Evolutionary conservation across 768 basidiomycete species (phyloP), one percentile per base, ranked within the genome.

Genomic region (Sporobolomyces pararoseus): DNA sequence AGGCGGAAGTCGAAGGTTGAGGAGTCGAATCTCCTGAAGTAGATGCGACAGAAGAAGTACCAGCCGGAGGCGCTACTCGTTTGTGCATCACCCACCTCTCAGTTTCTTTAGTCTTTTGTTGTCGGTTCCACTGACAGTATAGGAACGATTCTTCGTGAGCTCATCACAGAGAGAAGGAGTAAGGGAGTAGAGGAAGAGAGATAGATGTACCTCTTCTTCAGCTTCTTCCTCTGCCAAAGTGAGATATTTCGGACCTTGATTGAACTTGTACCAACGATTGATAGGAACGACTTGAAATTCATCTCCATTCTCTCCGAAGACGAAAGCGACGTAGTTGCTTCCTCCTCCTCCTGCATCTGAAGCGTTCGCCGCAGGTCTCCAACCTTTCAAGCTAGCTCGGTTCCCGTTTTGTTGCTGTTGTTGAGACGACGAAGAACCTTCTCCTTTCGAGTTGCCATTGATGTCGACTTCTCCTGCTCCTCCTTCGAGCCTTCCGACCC

Each of bases 231-330:
- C 84, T 51, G 87, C 87, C 21, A 89, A 81, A 29, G 75, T 75
- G 76, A 86, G 84, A 75, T 90, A 86, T 75, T 86, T 88, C 50
- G 89, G 84, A 74, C 86, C 87, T 83, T 90, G 91, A 80, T 89
- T 89, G 78, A 92, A 92, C 79, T 90, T 91, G 83, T 93, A 94
- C 89, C 89, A 93, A 51, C 91, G 84, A 78, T 90, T 86, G 7
- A 89, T 86, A 19, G 90, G 88, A 16, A 94, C 88, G 79, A 93
- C 91, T 77, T 89, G 87, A 83, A 94, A 93, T 46, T 87, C 83
- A 66, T 90, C 86, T 76, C 87, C 86, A 52, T 65, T 62, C 52
- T 67, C 69, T 58, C 69, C 66, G 16, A 71, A 52, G 3, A 74
- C 73, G 59, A 74, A 71, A 21, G 73, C 73, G 61, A 74, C 73